Base-by-base conservation (phyloP, 1,139 yeast species). In the Geotrichum europaeum region DNA sequence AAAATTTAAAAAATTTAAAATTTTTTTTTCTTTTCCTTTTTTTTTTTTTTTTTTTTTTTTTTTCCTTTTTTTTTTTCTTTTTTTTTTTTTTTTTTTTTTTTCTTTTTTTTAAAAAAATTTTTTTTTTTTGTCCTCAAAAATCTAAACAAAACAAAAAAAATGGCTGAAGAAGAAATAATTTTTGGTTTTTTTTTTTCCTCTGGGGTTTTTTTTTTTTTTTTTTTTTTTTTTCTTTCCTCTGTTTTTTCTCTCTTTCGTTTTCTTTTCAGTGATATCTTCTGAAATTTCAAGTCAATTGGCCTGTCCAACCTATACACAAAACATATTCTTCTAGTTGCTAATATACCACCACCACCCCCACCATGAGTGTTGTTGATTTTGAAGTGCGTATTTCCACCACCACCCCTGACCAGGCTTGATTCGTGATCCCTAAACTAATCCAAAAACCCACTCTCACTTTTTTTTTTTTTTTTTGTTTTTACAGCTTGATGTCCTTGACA, bases 401-500 rank as follows among this genome's bases (percentile, higher is more conserved):
- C n/a, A n/a, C 9, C 7, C 10, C 47, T 40, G 47, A 40, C 15
- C 28, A 20, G 25, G 5, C 9, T 34, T 25, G 25, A 15, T 50
- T 24, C 6, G 3, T 12, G 18, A 40, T 10, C 6, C 15, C 34
- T 18, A 3, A n/a, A 20, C 52, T 53, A 53, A 57, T 34, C n/a
- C 15, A 34, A 12, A 32, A 32, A 2, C 25, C 18, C 32, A 12
- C 24, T 25, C 3, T 51, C 22, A 13, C 34, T 34, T 51, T 34
- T 32, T 30, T 30, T 25, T 51, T 51, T 2, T 51, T 25, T 50
- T 49, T 4, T 5, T 40, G 4, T 15, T 24, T 13, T 36, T 32
- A 28, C 25, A 68, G 69, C 64, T 70, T 36, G 66, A 62, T 18
- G 64, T 55, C 34, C 65, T 70, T 15, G 68, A 67, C 60, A 60